Evolutionary conservation across 140 eudicot species (phyloP).

Genomic region (Stevia rebaudiana): DNA sequence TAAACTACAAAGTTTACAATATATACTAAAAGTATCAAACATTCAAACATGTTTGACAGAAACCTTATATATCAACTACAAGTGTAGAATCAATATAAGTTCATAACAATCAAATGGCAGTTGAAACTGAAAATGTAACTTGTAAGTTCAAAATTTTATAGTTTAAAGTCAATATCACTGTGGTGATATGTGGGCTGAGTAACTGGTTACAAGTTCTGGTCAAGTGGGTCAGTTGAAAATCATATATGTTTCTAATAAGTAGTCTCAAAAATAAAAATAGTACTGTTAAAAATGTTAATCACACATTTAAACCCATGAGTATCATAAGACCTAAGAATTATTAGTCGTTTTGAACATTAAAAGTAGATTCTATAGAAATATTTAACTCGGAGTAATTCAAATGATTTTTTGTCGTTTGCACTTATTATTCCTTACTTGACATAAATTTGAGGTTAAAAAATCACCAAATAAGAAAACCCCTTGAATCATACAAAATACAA

Average conservation of each 20-base stretch:
- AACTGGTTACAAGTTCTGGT: background rate
- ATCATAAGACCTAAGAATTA: background rate
- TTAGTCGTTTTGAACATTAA: background rate
- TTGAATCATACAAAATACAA: no score
- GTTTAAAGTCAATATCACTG: background rate
- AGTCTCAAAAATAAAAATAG: background rate
- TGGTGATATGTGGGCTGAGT: background rate
- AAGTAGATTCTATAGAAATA: background rate
- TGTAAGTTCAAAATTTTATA: background rate
- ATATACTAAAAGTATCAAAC: background rate
- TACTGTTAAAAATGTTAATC: background rate
- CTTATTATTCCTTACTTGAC: background rate
- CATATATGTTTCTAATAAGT: background rate
- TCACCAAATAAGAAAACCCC: background rate
- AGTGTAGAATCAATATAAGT: background rate
- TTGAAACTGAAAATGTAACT: background rate
- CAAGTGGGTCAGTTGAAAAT: background rate
- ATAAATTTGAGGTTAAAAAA: background rate
- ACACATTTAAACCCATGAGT: background rate
- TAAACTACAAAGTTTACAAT: no score
- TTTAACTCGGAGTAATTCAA: background rate
- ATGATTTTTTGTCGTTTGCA: background rate
- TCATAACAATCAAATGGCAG: background rate
- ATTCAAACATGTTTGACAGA: background rate
- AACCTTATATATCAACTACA: background rate